Percentiles rank a stretch among this genome's conserved stretches.
Evolutionary conservation across 106 monocot species (phyloP).

Genomic region (Phalaenopsis equestris): DNA sequence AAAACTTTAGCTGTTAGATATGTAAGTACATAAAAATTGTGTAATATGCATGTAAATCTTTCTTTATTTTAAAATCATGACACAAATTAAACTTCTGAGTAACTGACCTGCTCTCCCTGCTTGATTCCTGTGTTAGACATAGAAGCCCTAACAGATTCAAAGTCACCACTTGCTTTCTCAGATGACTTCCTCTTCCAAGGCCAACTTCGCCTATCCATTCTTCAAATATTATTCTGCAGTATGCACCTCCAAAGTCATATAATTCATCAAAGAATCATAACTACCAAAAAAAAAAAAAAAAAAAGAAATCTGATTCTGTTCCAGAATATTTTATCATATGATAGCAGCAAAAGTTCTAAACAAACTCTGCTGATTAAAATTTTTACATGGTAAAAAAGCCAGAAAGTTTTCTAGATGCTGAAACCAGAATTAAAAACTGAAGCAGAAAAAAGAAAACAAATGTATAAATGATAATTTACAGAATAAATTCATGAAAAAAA

Average conservation of each 20-base stretch:
- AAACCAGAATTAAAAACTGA: neutral
- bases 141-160: neutral
- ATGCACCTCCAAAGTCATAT: neutral
- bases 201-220: constrained; percentile 11
- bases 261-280: neutral
- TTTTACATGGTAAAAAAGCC: neutral
- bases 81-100: neutral
- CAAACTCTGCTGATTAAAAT: neutral
- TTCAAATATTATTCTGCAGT: neutral
- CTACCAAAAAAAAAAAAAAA: neutral
- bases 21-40: too few relatives aligned
- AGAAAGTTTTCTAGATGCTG: too few relatives aligned
- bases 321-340: neutral
- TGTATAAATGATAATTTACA: neutral
- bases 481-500: neutral
- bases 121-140: neutral
- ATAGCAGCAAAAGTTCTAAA: too few relatives aligned
- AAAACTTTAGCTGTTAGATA: too few relatives aligned
- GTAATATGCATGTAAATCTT: too few relatives aligned
- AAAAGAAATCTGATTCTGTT: neutral
- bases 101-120: constrained; percentile 6
- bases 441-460: neutral
- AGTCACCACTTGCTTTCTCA: constrained; percentile 4
- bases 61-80: neutral
- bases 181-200: constrained; percentile 15